phyloP scores from a whole-genome alignment of 2,329 filamentous ascomycete species.

The Epichloe amarillans region DNA sequence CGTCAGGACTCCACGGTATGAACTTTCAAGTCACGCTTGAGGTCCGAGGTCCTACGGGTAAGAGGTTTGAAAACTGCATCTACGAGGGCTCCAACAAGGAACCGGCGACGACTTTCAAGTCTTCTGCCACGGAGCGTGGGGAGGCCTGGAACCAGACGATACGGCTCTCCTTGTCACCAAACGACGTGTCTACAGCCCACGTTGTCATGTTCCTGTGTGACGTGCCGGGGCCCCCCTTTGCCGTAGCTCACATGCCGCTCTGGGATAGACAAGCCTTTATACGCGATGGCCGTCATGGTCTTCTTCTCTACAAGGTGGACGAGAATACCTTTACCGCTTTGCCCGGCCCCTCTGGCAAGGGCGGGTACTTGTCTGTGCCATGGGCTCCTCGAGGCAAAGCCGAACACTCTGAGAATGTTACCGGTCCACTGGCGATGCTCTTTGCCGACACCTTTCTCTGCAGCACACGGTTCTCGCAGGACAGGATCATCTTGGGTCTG shows the following conservation, averaged over 20 bases:
- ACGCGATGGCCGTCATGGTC: slow-evolving; percentile 65
- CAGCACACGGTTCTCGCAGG: slow-evolving; percentile 90
- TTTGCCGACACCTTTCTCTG: slow-evolving; percentile 75
- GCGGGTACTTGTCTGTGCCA: slow-evolving; percentile 73
- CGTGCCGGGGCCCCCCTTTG: slow-evolving; percentile 71
- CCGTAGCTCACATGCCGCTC: slow-evolving; percentile 80
- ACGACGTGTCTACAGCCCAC: slow-evolving; percentile 72
- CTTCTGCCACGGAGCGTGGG: slow-evolving; percentile 64
- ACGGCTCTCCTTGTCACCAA: slow-evolving; percentile 61
- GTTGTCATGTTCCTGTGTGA: slow-evolving; percentile 84
- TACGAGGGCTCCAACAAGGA: slow-evolving; percentile 71
- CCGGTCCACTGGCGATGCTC: slow-evolving; percentile 68
- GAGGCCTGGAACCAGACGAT: slow-evolving; percentile 83
- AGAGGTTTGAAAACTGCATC: slow-evolving; percentile 78
- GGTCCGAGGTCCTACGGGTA: slow-evolving; percentile 65
- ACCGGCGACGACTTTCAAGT: slow-evolving; percentile 75
- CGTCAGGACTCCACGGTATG: slow-evolving; percentile 45
- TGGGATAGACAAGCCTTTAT: slow-evolving; percentile 90
- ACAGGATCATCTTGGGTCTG: slow-evolving; percentile 70
- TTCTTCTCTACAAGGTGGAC: slow-evolving; percentile 82
- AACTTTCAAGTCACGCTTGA: slow-evolving; percentile 86
- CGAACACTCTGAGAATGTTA: slow-evolving; percentile 59
- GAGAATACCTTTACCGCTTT: slow-evolving; percentile 66
- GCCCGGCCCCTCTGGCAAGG: slow-evolving; percentile 52
- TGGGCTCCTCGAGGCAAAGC: slow-evolving; percentile 61